Evolutionary conservation across 2,329 filamentous ascomycete genomes (phyloP), one percentile per base, ranked within the genome.

Genomic region (Pezicula rhizophila): DNA sequence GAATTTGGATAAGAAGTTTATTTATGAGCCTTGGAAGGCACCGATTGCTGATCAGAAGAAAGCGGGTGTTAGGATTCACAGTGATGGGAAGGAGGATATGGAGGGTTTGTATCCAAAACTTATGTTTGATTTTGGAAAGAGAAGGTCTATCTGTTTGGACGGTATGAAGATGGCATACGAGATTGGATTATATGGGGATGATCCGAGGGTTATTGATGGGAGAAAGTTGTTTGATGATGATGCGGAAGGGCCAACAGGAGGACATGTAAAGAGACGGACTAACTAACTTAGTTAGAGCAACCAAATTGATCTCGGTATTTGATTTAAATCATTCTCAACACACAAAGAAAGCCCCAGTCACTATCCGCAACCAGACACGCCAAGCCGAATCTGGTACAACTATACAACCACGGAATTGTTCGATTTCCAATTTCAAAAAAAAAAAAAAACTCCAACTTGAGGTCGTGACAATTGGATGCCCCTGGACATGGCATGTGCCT

Each of bases 21-120:
- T 91, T 28, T 91, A 89, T 56, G 86, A 91, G 70, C 87, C 87
- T 5, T 87, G 85, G 82, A 89, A 84, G 61, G 84, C 85, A 38
- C 81, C 82, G 2, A 73, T 83, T 35, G 67, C 67, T 17, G 85
- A 89, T 49, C 82, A 88, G 68, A 85, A 79, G 63, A 80, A 76
- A 59, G 87, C 85, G 49, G 78, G 81, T 0, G 84, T 87, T 45
- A 62, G 78, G 15, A 68, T 87, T 46, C 76, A 71, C 41, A 80
- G 79, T 0, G 73, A 82, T 53, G 76, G 75, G 2, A 62, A 72
- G 25, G 62, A 60, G 6, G 66, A 67, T 17, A 67, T 72, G 3
- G 68, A 72, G 20, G 73, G 71, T 1, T 67, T 74, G 1, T 91
- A 90, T 63, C 85, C 85, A 1, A 84, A 84, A 61, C 84, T 85